Evolutionary conservation across 2,329 filamentous ascomycete genomes (phyloP), one percentile per base, ranked within the genome.

Genomic region (Ophiostoma populinum): DNA sequence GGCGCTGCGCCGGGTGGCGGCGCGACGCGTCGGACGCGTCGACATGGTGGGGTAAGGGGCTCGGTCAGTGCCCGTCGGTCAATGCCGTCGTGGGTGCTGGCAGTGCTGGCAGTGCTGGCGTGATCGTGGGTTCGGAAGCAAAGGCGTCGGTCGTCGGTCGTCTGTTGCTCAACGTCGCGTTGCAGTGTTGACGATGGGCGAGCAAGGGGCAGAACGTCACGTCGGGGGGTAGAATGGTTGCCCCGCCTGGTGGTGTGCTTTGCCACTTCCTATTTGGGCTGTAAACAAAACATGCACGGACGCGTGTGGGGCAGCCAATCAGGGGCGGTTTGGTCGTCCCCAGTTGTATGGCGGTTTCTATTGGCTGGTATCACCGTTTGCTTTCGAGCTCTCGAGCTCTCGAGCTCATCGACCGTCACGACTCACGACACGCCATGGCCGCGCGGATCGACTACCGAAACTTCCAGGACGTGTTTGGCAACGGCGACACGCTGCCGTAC

Each of bases 401-500:
- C n/a, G n/a, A n/a, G n/a, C n/a, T n/a, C n/a, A n/a, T n/a, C n/a
- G n/a, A n/a, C n/a, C 17, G 15, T 11, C 8, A 12, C 9, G 15
- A 22, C 5, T 12, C 28, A 19, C 15, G 19, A 24, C 20, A 13
- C 21, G 9, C 13, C 16, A 40, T 16, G 15, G 45, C 45, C 44
- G 35, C 41, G n/a, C 40, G 39, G 67, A 61, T 75, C 28, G 64
- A 78, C 47, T 75, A 75, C 51, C 64, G 69, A 17, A 64, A 76
- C 24, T 81, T 81, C 41, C 65, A 78, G 16, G 60, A 68, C 7
- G 70, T 83, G 1, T 90, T 87, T 45, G 62, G 62, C 16, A 59
- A 67, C 26, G 65, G 71, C 36, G 57, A 63, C 6, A 63, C 67
- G 5, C 70, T 70, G 39, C 63, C 67, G 3, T 81, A 80, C 52